phyloP scores from a whole-genome alignment of 176 grass and related monocot genomes.

The Aegilops umbellulata region DNA sequence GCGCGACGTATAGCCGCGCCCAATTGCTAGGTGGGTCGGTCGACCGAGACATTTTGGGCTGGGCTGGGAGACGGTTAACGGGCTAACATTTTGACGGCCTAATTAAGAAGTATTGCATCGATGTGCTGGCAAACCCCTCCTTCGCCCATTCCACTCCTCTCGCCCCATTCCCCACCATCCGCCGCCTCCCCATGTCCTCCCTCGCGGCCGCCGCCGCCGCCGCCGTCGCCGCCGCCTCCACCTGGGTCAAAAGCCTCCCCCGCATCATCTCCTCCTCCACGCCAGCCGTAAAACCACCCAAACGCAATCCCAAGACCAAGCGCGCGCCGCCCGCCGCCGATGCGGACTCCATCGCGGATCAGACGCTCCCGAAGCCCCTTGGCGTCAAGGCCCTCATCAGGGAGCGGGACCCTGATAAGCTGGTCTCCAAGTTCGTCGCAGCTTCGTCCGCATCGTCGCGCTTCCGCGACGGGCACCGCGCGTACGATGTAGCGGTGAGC shows the following conservation, averaged over 20 bases:
- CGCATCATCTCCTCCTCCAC: slow-evolving; percentile 5
- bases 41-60: too few species aligned
- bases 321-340: background rate
- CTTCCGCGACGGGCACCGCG: slow-evolving; percentile 50
- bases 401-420: slow-evolving; percentile 54
- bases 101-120: background rate
- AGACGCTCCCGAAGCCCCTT: background rate
- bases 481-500: slow-evolving; percentile 44
- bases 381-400: slow-evolving; percentile 10
- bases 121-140: background rate
- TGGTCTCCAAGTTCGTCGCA: slow-evolving; percentile 45
- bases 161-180: background rate
- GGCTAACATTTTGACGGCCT: too few species aligned
- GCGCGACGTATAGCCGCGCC: too few species aligned
- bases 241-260: slow-evolving; percentile 28
- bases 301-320: background rate
- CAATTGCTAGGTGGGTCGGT: too few species aligned
- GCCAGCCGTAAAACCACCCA: background rate
- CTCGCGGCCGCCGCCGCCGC: background rate
- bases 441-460: slow-evolving; percentile 17
- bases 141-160: background rate
- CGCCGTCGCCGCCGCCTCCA: background rate
- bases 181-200: slow-evolving; percentile 10
- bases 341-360: background rate
- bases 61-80: too few species aligned